Conservation (phyloP, 495 filamentous ascomycete genomes). For the Aeminium ludgeri region DNA sequence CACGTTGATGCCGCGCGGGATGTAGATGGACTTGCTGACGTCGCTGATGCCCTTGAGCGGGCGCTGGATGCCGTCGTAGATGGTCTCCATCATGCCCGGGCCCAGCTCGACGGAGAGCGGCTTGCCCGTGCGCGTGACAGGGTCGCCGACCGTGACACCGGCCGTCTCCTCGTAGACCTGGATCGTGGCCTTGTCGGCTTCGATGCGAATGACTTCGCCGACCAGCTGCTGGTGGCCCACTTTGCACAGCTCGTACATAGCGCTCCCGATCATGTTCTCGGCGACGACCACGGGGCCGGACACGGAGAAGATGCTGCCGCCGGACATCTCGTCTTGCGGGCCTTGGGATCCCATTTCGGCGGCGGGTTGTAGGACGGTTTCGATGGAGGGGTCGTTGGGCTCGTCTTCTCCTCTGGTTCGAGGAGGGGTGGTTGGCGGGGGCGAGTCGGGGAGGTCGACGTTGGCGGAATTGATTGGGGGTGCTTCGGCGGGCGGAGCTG, state of each 20-base stretch:
- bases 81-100: slow-evolving; percentile 94
- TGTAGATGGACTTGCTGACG: slow-evolving; percentile 59
- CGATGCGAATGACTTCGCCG: slow-evolving; percentile 96
- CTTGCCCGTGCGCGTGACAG: slow-evolving; percentile 77
- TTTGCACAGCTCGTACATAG: slow-evolving; percentile 96
- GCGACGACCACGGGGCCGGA: slow-evolving; percentile 89
- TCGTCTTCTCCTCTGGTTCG: slow-evolving; percentile 14
- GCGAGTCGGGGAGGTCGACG: not conserved
- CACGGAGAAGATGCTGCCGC: slow-evolving; percentile 63
- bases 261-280: slow-evolving; percentile 96
- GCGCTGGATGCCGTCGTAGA: slow-evolving; percentile 97
- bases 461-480: not conserved
- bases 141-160: slow-evolving; percentile 91
- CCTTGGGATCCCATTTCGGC: slow-evolving; percentile 7
- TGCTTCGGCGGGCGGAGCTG: slow-evolving; percentile 10
- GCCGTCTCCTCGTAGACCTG: slow-evolving; percentile 99
- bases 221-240: slow-evolving; percentile 82
- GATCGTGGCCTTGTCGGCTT: slow-evolving; percentile 84
- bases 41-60: slow-evolving; percentile 72
- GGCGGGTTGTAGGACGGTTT: slow-evolving; percentile 32
- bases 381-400: slow-evolving; percentile 33
- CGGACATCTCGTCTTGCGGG: slow-evolving; percentile 8
- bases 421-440: slow-evolving; percentile 1
- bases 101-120: slow-evolving; percentile 94
- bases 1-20: slow-evolving; percentile 82